phyloP scores from a whole-genome alignment of 2,329 filamentous ascomycete species.

The Neurospora crassa region DNA sequence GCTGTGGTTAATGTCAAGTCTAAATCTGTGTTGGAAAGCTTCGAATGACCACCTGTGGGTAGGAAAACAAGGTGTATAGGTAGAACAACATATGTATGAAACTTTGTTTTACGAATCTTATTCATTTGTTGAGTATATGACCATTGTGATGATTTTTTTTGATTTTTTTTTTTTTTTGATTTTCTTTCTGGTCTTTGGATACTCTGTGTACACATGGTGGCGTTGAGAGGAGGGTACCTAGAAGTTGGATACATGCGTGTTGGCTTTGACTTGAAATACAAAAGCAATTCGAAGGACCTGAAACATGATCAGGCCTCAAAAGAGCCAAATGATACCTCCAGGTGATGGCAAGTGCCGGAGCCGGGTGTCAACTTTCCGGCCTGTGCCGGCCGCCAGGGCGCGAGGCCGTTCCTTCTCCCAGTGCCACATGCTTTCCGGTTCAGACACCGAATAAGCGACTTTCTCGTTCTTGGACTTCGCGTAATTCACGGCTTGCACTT shows the following conservation, averaged over 20 bases:
- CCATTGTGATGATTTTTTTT: neutral
- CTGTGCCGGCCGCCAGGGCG: neutral
- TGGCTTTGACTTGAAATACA: neutral
- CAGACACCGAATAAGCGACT: neutral
- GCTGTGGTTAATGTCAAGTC: neutral
- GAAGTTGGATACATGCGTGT: neutral
- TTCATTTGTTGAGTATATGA: neutral
- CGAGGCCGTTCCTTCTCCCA: neutral
- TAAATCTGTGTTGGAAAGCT: neutral
- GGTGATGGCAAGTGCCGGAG: neutral
- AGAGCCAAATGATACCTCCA: neutral
- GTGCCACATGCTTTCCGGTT: neutral
- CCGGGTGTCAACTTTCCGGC: neutral
- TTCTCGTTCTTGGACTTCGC: too few relatives aligned
- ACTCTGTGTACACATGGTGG: neutral
- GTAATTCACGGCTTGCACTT: neutral
- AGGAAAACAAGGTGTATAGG: too few relatives aligned
- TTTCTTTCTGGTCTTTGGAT: neutral
- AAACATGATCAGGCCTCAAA: neutral
- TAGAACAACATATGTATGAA: neutral
- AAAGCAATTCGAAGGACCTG: neutral
- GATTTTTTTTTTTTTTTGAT: too few relatives aligned
- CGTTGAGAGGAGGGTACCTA: neutral
- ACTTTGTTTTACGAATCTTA: neutral
- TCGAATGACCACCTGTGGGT: neutral